Base-by-base conservation (phyloP, 2,329 filamentous ascomycete species). In the Domatiomyces globalis region DNA sequence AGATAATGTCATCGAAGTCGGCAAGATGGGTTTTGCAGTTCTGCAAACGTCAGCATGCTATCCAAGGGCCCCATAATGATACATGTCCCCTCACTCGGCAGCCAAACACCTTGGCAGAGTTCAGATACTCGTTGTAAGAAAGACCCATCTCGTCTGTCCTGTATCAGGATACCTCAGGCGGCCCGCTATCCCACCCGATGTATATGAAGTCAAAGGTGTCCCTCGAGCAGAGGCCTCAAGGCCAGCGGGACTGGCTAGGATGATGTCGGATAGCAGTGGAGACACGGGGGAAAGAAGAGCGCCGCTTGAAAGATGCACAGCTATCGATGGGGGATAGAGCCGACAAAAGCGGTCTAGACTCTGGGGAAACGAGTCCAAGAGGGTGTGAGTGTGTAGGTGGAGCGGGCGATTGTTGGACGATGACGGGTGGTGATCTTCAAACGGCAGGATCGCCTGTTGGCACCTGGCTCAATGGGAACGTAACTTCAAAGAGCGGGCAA, bases 1-100 rank as follows among this genome's bases (percentile, higher is more conserved):
- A 95, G 58, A 96, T 88, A 59, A 98, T 95, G 64, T 95, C 88
- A 61, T 96, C 88, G 62, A 94, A 87, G 66, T 95, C 92, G 29
- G 89, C 84, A 17, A 98, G 80, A 66, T 98, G 92, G 6, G 92
- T 87, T 69, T 95, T 95, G 81, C 92, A 98, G 63, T 78, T 79
- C 73, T 61, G 45, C 8, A 44, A 20, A 43, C 25, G 45, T 51
- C 39, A 55, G 45, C 20, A 49, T 27, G 19, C 15, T 27, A 49
- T 49, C 39, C 9, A 22, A 49, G 36, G 4, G 15, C 17, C 39
- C 15, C 22, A 25, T 19, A 6, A 43, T 5, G 19, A 19, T 29
- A 9, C 42, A 19, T 8, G 22, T 45, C 9, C 18, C 20, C 48
- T 29, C 56, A 59, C 58, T 54, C 90, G 90, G 79, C 86, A 95